Evolutionary conservation across 352 stramenopile species (phyloP).

Genomic region (Globisporangium radiosum): DNA sequence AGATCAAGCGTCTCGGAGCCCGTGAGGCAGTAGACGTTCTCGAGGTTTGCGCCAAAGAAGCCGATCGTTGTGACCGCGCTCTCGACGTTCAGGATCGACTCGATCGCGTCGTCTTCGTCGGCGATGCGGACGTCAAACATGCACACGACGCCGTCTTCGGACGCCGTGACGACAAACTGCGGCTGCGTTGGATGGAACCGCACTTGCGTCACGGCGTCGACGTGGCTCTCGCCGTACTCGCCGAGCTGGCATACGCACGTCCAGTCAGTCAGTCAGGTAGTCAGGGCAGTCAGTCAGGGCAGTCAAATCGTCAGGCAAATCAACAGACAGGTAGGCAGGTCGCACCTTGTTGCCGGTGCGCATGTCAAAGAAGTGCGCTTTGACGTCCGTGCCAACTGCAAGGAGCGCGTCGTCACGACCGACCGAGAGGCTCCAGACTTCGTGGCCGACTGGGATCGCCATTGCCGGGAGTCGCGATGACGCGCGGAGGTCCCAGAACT

Average conservation of each 20-base stretch:
- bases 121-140: slow-evolving; percentile 83
- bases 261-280: too few species aligned
- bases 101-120: slow-evolving; percentile 83
- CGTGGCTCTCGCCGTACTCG: slow-evolving; percentile 85
- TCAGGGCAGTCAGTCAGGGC: not conserved
- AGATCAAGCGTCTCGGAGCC: slow-evolving; percentile 86
- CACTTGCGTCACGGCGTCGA: slow-evolving; percentile 85
- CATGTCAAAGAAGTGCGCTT: slow-evolving; percentile 77
- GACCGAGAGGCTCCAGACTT: slow-evolving; percentile 80
- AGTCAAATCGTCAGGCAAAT: not conserved
- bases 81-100: slow-evolving; percentile 89
- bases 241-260: slow-evolving; percentile 31
- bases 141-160: slow-evolving; percentile 88
- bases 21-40: slow-evolving; percentile 84
- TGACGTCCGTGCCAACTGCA: slow-evolving; percentile 64
- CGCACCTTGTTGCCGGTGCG: slow-evolving; percentile 40
- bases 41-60: slow-evolving; percentile 78
- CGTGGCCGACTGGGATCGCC: slow-evolving; percentile 50
- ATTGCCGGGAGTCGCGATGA: slow-evolving; percentile 41
- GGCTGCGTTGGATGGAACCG: slow-evolving; percentile 76
- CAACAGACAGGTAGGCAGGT: not conserved
- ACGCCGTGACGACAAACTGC: slow-evolving; percentile 83
- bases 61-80: slow-evolving; percentile 81
- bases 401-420: slow-evolving; percentile 73
- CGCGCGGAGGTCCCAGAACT: slow-evolving; percentile 76